Percentiles rank a stretch among this genome's conserved stretches.
Evolutionary conservation across 1,284 basidiomycete species (phyloP).

Genomic region (Cronartium ribicola): DNA sequence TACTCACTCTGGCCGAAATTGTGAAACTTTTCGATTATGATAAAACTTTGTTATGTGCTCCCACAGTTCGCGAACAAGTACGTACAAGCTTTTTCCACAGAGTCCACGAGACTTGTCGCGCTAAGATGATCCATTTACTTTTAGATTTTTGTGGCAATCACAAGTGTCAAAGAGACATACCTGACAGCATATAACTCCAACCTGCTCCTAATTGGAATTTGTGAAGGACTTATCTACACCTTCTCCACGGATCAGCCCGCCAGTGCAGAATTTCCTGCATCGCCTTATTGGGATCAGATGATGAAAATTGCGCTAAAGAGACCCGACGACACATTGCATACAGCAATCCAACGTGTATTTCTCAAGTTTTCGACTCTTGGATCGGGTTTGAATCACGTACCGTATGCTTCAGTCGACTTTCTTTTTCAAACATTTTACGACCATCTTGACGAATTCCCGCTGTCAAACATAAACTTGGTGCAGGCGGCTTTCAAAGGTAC

Average conservation of each 20-base stretch:
- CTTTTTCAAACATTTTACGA: neutral
- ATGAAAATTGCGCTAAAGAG: conserved; percentile 28
- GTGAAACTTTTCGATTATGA: conserved; percentile 52
- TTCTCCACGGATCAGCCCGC: conserved; percentile 1
- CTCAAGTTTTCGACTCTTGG: conserved; percentile 18
- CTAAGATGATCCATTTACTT: no score
- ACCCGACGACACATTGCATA: conserved; percentile 27
- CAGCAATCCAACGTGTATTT: conserved; percentile 11
- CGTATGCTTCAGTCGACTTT: conserved; percentile 3
- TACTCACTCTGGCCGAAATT: conserved; percentile 69
- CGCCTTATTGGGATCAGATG: conserved; percentile 22
- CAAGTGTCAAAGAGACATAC: conserved; percentile 2
- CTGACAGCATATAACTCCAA: conserved; percentile 14
- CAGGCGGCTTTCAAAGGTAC: conserved; percentile 12
- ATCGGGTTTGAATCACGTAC: conserved; percentile 9
- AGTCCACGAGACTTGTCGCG: no score
- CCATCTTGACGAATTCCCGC: no score
- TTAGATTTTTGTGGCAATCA: conserved; percentile 28
- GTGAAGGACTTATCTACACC: conserved; percentile 29
- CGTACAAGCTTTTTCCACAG: no score
- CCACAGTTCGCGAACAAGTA: no score
- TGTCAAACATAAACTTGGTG: neutral
- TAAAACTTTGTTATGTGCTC: no score
- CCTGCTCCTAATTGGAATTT: conserved; percentile 12
- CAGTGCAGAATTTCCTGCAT: conserved; percentile 11